Evolutionary conservation across 1,284 basidiomycete species (phyloP), one percentile per base, ranked within the genome.

Genomic region (Microbotryum violaceum): DNA sequence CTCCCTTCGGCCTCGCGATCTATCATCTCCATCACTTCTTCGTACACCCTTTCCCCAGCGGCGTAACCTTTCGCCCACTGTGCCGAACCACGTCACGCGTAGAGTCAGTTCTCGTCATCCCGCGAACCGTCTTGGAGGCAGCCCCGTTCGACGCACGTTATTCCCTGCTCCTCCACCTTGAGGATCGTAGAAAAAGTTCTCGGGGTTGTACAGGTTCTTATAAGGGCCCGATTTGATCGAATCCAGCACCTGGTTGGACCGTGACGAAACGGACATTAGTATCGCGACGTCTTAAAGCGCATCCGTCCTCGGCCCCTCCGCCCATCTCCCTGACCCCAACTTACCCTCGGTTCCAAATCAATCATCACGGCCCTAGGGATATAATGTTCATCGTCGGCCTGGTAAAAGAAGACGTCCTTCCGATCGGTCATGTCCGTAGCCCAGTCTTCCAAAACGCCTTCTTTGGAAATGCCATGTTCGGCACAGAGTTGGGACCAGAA

Each of bases 361-460:
- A 98, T 86, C 27, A 98, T 82, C 65, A 98, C 94, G 5, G 96
- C 91, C 58, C 96, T 83, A 10, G 96, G 96, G 69, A 98, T 93
- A 76, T 98, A 99, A 74, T 97, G 94, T 75, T 98, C 96, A 74
- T 99, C 96, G 75, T 99, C 96, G 14, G 96, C 96, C 76, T 98
- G 96, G 76, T 99, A 99, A 79, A 99, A 99, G 79, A 99, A 99
- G 49, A 97, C 94, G 77, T 99, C 96, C 74, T 98, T 99, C 70
- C 96, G 82, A 77, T 98, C 96, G 29, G 61, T 66, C 45, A 63
- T 46, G 71, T 93, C 91, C 4, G 87, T 89, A 3, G 91, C 91
- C 88, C 89, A 93, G 67, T 96, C 91, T 75, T 96, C 91, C 48
- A 94, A 82, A 63, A 91, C 90, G 49, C 93, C 92, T 70, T 91